Evolutionary conservation across 768 basidiomycete genomes (phyloP).

Genomic region (Lyophyllum decastes): DNA sequence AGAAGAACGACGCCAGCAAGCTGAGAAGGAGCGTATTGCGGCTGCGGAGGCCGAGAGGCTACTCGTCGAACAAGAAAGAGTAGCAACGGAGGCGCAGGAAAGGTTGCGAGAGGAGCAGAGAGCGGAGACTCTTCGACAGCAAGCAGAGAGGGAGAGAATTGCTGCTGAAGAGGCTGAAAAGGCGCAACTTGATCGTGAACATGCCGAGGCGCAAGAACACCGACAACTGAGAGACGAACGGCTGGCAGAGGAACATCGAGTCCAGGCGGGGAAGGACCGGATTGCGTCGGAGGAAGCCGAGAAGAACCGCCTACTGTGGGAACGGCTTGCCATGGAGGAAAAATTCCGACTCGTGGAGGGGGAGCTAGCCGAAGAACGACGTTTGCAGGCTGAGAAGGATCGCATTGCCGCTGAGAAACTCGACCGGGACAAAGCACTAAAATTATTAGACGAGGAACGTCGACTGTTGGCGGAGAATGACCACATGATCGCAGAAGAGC

Average conservation of each 20-base stretch:
- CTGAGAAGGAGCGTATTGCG: slow-evolving; percentile 36
- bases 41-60: slow-evolving; percentile 37
- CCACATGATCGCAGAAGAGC: slow-evolving; percentile 18
- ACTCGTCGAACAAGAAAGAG: slow-evolving; percentile 32
- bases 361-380: slow-evolving; percentile 31
- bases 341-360: slow-evolving; percentile 33
- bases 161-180: slow-evolving; percentile 22
- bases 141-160: slow-evolving; percentile 23
- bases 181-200: slow-evolving; percentile 18
- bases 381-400: slow-evolving; percentile 27
- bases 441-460: slow-evolving; percentile 24
- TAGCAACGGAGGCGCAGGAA: slow-evolving; percentile 26
- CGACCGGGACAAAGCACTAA: slow-evolving; percentile 17
- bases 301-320: slow-evolving; percentile 30
- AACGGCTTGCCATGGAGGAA: slow-evolving; percentile 33
- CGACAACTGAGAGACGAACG: slow-evolving; percentile 28
- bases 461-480: slow-evolving; percentile 27
- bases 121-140: slow-evolving; percentile 21
- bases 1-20: slow-evolving; percentile 33
- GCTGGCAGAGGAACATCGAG: slow-evolving; percentile 19
- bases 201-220: slow-evolving; percentile 25
- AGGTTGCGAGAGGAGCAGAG: slow-evolving; percentile 23
- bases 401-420: slow-evolving; percentile 21
- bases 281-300: slow-evolving; percentile 34
- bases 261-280: slow-evolving; percentile 23